Evolutionary conservation across 805 yeast genomes (phyloP).

Genomic region (Ogataea pilisensis): DNA sequence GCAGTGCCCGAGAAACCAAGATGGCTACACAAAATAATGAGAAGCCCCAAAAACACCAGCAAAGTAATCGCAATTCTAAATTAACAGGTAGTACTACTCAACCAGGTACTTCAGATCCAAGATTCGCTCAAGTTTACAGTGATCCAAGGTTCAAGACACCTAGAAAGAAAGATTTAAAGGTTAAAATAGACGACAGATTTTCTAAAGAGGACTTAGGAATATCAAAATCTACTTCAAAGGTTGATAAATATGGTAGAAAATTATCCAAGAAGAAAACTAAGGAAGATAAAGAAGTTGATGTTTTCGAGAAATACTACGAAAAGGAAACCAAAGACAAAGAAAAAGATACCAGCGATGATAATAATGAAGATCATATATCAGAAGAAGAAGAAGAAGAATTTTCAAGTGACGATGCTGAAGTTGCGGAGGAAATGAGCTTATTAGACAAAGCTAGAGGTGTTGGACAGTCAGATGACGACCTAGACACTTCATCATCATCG

Average conservation of each 20-base stretch:
- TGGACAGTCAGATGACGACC: constrained; percentile 40
- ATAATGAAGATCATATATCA: constrained; percentile 35
- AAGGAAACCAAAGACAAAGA: constrained; percentile 34
- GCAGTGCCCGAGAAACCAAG: too few relatives aligned
- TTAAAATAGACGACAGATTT: constrained; percentile 83
- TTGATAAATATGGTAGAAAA: constrained; percentile 86
- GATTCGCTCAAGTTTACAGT: constrained; percentile 73
- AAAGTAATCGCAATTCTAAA: too few relatives aligned
- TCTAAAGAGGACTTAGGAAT: constrained; percentile 57
- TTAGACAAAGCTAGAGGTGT: constrained; percentile 57
- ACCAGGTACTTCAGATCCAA: constrained; percentile 58
- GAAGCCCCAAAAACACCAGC: too few relatives aligned
- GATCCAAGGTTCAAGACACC: constrained; percentile 89
- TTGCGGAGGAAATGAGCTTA: constrained; percentile 20
- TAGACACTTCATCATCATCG: constrained; percentile 19
- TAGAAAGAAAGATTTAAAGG: constrained; percentile 61
- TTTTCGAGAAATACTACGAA: constrained; percentile 63
- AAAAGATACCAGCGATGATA: constrained; percentile 23
- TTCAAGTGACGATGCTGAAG: constrained; percentile 44
- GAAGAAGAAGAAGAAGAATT: constrained; percentile 32
- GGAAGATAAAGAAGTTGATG: constrained; percentile 42
- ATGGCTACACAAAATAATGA: too few relatives aligned
- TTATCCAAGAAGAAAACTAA: constrained; percentile 38
- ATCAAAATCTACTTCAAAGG: constrained; percentile 58
- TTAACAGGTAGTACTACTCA: too few relatives aligned